phyloP scores from a whole-genome alignment of 495 filamentous ascomycete genomes.

The Penicillium lagena region DNA sequence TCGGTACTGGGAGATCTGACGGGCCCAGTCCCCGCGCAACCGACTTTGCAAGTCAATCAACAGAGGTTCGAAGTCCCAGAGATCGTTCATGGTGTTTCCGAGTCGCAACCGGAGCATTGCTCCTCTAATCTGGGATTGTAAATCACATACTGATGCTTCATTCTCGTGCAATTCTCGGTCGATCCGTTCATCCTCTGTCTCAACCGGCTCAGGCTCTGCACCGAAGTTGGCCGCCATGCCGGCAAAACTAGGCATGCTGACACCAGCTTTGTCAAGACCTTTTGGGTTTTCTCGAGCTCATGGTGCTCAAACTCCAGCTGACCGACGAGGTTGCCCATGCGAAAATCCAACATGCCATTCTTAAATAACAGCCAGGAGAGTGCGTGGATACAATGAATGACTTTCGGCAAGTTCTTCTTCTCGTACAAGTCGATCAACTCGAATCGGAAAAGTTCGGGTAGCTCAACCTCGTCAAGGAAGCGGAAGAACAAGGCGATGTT shows the following conservation, averaged over 20 bases:
- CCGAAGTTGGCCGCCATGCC: constrained; percentile 96
- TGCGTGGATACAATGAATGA: constrained; percentile 98
- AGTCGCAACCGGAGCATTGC: constrained; percentile 71
- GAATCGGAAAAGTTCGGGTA: constrained; percentile 97
- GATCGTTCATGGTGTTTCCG: constrained; percentile 73
- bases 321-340: constrained; percentile 97
- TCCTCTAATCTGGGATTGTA: constrained; percentile 85
- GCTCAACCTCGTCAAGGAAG: constrained; percentile 85
- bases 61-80: constrained; percentile 84
- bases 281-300: constrained; percentile 96
- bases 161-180: constrained; percentile 76
- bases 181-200: constrained; percentile 85
- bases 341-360: constrained; percentile 88
- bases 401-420: constrained; percentile 99
- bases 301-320: constrained; percentile 97
- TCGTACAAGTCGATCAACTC: constrained; percentile 98
- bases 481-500: constrained; percentile 94
- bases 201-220: constrained; percentile 72
- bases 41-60: constrained; percentile 77
- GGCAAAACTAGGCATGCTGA: constrained; percentile 95
- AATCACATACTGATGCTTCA: constrained; percentile 61
- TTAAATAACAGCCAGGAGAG: constrained; percentile 92
- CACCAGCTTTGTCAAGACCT: constrained; percentile 87
- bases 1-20: constrained; percentile 72
- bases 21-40: constrained; percentile 70